Evolutionary conservation across 331 rosid species (phyloP).

Genomic region (Malus hybrid): DNA sequence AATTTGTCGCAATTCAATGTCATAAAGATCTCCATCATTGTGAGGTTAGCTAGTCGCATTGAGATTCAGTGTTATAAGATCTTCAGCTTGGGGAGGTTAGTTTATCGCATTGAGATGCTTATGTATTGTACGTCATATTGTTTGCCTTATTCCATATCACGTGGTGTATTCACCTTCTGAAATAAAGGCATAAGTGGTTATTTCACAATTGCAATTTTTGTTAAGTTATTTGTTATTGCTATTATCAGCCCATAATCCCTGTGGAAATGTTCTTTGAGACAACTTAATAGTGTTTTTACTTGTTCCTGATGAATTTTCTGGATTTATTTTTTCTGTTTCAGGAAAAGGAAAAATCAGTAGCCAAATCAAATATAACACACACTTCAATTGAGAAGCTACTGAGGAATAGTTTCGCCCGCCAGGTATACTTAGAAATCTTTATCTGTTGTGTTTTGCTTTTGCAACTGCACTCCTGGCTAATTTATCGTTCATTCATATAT

Average conservation of each 20-base stretch:
- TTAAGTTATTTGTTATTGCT: neutral
- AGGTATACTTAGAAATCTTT: constrained; percentile 38
- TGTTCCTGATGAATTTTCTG: neutral
- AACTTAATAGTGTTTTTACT: neutral
- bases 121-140: no score
- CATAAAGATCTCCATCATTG: neutral
- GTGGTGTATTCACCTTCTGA: neutral
- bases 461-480: neutral
- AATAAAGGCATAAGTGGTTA: neutral
- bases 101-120: neutral
- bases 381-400: constrained; percentile 64
- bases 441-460: neutral
- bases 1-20: neutral
- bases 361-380: constrained; percentile 27
- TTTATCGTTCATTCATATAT: constrained; percentile 1
- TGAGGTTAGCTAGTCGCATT: neutral
- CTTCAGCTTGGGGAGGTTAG: neutral
- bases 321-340: constrained; percentile 21
- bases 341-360: constrained; percentile 19
- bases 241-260: neutral
- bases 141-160: no score
- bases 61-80: neutral
- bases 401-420: constrained; percentile 68
- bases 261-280: neutral
- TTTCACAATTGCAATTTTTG: neutral